A percentile compares a stretch with the other conserved stretches of the same genome.
Conservation (phyloP, 768 basidiomycete genomes). For the Naganishia friedmannii region DNA sequence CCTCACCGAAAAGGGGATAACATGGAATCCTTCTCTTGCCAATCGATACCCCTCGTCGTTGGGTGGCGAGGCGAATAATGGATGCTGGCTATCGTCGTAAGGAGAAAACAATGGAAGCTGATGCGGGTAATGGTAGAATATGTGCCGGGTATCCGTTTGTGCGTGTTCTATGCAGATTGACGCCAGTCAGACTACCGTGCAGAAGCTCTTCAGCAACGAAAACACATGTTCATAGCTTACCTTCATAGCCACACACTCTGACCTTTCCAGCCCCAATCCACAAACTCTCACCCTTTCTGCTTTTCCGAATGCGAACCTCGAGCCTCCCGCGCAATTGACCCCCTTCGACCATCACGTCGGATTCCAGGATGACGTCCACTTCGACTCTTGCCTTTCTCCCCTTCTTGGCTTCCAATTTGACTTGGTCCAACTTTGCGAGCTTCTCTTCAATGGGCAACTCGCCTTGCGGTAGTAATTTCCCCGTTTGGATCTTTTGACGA, state of each 20-base stretch:
- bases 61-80: conserved; percentile 49
- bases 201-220: not conserved
- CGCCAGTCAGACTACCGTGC: not conserved
- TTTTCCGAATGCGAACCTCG: conserved; percentile 63
- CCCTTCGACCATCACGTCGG: conserved; percentile 75
- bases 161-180: conserved; percentile 15
- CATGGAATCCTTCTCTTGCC: conserved; percentile 66
- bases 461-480: conserved; percentile 41
- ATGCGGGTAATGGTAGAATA: conserved; percentile 76
- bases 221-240: conserved; percentile 41
- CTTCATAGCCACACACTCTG: conserved; percentile 80
- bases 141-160: conserved; percentile 56
- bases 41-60: conserved; percentile 49
- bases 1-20: conserved; percentile 68
- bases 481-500: conserved; percentile 35
- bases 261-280: conserved; percentile 72
- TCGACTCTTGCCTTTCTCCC: conserved; percentile 66
- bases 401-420: conserved; percentile 58
- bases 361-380: conserved; percentile 74
- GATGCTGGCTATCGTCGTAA: conserved; percentile 50
- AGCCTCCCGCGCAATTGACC: conserved; percentile 67
- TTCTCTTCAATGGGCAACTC: conserved; percentile 34
- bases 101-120: conserved; percentile 53
- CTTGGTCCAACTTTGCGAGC: conserved; percentile 61
- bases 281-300: conserved; percentile 62